phyloP scores from a whole-genome alignment of 2,329 filamentous ascomycete genomes.

The Apiospora koreana region DNA sequence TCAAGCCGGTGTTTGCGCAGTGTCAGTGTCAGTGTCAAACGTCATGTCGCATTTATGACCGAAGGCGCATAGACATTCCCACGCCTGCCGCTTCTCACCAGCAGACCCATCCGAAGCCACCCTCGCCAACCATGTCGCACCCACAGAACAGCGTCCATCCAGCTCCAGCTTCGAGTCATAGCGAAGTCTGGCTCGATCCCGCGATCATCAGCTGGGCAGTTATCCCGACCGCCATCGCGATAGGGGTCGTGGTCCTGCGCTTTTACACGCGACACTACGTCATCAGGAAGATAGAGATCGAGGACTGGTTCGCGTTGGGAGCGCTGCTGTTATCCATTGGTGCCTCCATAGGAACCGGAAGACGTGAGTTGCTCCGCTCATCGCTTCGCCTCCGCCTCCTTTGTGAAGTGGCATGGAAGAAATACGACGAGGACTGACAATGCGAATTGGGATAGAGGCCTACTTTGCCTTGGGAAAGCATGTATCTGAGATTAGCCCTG shows the following conservation, averaged over 20 bases:
- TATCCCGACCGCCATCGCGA: not conserved
- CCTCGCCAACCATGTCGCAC: not conserved
- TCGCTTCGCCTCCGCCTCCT: too few species aligned
- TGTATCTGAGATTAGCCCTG: not conserved
- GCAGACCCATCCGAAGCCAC: not conserved
- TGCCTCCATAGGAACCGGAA: not conserved
- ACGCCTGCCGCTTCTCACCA: not conserved
- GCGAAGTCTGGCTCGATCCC: not conserved
- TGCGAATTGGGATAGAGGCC: not conserved
- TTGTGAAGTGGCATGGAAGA: not conserved
- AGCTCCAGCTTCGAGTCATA: too few species aligned
- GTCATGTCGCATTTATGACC: not conserved
- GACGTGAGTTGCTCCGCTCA: not conserved
- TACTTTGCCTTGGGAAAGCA: conserved; percentile 6
- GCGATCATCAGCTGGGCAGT: not conserved
- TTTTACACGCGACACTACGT: conserved; percentile 8
- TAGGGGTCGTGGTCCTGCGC: not conserved
- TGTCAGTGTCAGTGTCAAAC: not conserved
- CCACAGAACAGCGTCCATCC: not conserved
- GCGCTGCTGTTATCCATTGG: not conserved
- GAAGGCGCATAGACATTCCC: not conserved
- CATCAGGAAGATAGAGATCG: not conserved
- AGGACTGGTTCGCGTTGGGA: conserved; percentile 5
- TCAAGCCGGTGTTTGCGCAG: not conserved
- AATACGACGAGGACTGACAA: not conserved